phyloP scores from a whole-genome alignment of 2,329 filamentous ascomycete species.

The Sclerotiophoma versabilis region DNA sequence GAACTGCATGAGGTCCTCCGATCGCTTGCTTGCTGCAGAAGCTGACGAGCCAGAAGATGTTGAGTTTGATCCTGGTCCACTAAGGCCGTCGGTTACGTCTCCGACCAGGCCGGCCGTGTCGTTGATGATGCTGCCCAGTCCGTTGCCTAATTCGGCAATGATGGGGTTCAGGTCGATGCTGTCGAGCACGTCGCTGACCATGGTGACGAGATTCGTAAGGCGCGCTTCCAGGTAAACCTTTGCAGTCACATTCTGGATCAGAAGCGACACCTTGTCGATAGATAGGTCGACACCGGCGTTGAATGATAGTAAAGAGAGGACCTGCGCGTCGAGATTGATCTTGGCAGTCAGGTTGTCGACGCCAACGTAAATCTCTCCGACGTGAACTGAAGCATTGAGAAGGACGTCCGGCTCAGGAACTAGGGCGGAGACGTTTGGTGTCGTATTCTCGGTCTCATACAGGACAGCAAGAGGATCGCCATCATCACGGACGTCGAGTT shows the following conservation, averaged over 20 bases:
- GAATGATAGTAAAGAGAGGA: conserved; percentile 65
- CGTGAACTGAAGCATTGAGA: conserved; percentile 65
- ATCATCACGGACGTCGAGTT: conserved; percentile 55
- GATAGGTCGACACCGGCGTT: conserved; percentile 67
- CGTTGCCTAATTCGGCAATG: conserved; percentile 62
- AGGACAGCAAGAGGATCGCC: conserved; percentile 60
- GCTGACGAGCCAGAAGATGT: conserved; percentile 15
- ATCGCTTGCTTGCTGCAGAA: conserved; percentile 34
- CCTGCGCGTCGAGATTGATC: conserved; percentile 66
- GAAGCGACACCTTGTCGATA: conserved; percentile 63
- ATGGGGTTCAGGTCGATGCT: conserved; percentile 68
- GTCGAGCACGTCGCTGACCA: conserved; percentile 65
- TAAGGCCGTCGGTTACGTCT: conserved; percentile 29
- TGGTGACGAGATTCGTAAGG: conserved; percentile 65
- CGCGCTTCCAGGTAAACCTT: conserved; percentile 67
- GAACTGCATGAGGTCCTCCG: conserved; percentile 49
- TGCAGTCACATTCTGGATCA: conserved; percentile 66
- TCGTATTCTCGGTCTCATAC: conserved; percentile 63
- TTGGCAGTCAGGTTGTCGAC: conserved; percentile 68
- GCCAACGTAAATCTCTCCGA: conserved; percentile 65
- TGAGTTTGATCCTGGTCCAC: conserved; percentile 5
- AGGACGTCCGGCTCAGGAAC: conserved; percentile 64
- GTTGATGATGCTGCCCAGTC: conserved; percentile 59
- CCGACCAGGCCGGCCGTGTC: conserved; percentile 37
- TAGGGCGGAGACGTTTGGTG: conserved; percentile 50